Percentiles rank a stretch among this genome's conserved stretches.
Conservation (phyloP, 2,329 filamentous ascomycete genomes). For the Diaporthe ampelina region DNA sequence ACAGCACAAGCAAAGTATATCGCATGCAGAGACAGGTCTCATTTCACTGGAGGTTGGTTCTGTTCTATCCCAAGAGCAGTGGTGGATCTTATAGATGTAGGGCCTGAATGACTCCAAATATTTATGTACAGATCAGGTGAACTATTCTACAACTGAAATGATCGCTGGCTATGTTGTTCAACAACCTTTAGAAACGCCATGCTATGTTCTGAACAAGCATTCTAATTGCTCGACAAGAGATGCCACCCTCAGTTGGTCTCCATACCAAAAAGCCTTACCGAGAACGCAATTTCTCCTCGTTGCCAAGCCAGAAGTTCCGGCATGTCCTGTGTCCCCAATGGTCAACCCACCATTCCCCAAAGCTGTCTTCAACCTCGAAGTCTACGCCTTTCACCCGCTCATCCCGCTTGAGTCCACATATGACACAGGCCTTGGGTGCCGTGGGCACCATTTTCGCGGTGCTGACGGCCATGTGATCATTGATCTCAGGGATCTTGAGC, state of each 20-base stretch:
- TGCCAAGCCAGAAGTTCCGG: slow-evolving; percentile 86
- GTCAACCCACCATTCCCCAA: slow-evolving; percentile 97
- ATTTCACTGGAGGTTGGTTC: background rate
- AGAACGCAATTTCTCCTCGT: slow-evolving; percentile 78
- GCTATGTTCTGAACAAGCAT: slow-evolving; percentile 21
- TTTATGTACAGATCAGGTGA: background rate
- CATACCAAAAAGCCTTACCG: slow-evolving; percentile 58
- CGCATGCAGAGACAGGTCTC: background rate
- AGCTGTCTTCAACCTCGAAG: slow-evolving; percentile 85
- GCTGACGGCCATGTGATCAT: slow-evolving; percentile 76
- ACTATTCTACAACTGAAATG: background rate
- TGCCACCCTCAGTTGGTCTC: background rate
- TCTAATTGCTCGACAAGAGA: background rate
- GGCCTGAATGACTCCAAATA: background rate
- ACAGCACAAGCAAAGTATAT: background rate
- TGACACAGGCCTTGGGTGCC: slow-evolving; percentile 80
- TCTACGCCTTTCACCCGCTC: slow-evolving; percentile 85
- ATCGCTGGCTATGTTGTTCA: background rate
- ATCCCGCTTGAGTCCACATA: slow-evolving; percentile 90
- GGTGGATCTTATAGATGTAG: background rate
- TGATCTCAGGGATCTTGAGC: slow-evolving; percentile 77
- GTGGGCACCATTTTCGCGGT: slow-evolving; percentile 80
- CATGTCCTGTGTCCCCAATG: slow-evolving; percentile 88
- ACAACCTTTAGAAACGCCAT: slow-evolving; percentile 32
- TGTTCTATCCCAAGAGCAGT: no score